Evolutionary conservation across 768 basidiomycete species (phyloP), one percentile per base, ranked within the genome.

Genomic region (Amanita muscaria): DNA sequence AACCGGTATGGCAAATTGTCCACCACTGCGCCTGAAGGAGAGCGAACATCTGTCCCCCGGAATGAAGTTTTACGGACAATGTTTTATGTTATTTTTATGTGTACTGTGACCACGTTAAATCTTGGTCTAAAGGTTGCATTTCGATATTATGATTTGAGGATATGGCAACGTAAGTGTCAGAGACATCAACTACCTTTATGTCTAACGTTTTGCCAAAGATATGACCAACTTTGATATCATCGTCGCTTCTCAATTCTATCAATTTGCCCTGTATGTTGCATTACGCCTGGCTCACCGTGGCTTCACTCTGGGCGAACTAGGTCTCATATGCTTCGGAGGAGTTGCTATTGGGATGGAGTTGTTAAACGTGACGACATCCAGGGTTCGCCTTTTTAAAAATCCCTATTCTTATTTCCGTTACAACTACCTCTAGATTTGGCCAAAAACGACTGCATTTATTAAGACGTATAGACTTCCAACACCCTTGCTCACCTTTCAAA

Each of bases 221-320:
- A 67, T 93, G 56, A 83, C 74, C 49, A 71, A 75, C 49, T 77
- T 87, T 45, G 93, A 97, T 54, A 70, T 88, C 44, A 63, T 75
- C 11, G 65, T 84, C 18, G 74, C 76, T 27, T 79, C 89, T 2
- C 57, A 86, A 33, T 90, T 93, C 64, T 96, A 85, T 60, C 96
- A 97, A 59, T 84, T 92, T 57, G 79, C 89, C 40, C 68, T 98
- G 36, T 99, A 98, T 61, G 71, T 86, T 37, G 86, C 87, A 32
- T 73, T 96, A 32, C 77, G 96, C 18, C 72, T 99, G 34, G 93
- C 92, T 3, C 86, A 96, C 54, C 77, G 86, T n/a, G 88, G 88
- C 9, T 93, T 98, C 64, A 98, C 93, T 0, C 74, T 99, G 1
- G 96, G 96, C 24, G 96, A 99, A 60, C 73, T 98, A 14, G 85